These are phyloP conservation scores for Rutstroemia sp. DNA, from an alignment of 2,329 filamentous ascomycete species.

Conservation along the genomic window DNA sequence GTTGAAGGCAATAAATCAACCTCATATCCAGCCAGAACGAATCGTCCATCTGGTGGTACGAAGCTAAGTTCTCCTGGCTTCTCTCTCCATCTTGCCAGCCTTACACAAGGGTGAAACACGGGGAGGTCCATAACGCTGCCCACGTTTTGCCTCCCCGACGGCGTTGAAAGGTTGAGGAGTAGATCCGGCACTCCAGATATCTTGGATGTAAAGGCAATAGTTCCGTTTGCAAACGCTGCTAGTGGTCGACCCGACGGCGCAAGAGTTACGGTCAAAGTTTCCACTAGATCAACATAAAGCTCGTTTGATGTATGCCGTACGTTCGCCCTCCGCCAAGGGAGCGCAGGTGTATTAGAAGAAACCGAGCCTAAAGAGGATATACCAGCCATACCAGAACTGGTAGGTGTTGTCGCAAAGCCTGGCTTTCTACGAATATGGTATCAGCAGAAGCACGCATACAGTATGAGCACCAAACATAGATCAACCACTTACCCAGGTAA, in stretches of 20 bases:
- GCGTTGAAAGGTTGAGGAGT: constrained; percentile 69
- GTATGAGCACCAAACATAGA: background rate
- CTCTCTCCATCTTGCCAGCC: constrained; percentile 83
- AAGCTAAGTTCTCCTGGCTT: constrained; percentile 90
- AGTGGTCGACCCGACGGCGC: constrained; percentile 85
- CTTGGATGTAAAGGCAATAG: constrained; percentile 90
- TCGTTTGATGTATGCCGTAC: constrained; percentile 96
- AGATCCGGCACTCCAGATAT: constrained; percentile 92
- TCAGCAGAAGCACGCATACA: background rate
- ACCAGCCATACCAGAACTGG: constrained; percentile 26
- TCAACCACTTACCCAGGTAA: constrained; percentile 56
- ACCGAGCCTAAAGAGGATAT: constrained; percentile 27
- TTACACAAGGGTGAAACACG: constrained; percentile 93
- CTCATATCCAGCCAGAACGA: constrained; percentile 90
- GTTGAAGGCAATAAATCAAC: constrained; percentile 78
- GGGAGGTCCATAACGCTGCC: constrained; percentile 72
- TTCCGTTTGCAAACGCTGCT: constrained; percentile 81
- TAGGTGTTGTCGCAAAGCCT: constrained; percentile 23
- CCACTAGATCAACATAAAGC: constrained; percentile 91
- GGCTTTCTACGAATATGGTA: constrained; percentile 20
- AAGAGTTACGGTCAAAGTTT: constrained; percentile 79
- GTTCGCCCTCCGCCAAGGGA: constrained; percentile 87
- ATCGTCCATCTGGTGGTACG: constrained; percentile 87
- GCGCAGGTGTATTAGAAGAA: constrained; percentile 42
- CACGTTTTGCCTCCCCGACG: constrained; percentile 73